A percentile compares a stretch with the other conserved stretches of the same genome.
phyloP scores from a whole-genome alignment of 2,329 filamentous ascomycete genomes.

The Phyllosticta ampelicida region DNA sequence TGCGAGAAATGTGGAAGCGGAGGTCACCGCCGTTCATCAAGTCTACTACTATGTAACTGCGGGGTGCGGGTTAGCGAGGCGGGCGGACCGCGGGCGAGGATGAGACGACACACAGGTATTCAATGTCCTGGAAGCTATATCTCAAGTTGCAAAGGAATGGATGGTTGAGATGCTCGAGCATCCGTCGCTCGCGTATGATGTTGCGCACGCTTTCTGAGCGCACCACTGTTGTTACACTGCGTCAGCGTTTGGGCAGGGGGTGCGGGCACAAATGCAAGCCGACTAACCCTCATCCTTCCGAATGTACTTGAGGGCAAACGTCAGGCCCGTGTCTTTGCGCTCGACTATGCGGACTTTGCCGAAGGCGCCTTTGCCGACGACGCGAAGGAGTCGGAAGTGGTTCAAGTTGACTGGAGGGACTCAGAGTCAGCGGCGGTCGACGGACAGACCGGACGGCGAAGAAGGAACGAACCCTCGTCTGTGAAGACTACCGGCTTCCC shows the following conservation, averaged over 20 bases:
- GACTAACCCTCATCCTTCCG: slow-evolving; percentile 88
- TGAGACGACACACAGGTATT: slow-evolving; percentile 68
- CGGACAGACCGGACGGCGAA: not conserved
- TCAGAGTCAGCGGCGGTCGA: slow-evolving; percentile 12
- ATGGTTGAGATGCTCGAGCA: slow-evolving; percentile 97
- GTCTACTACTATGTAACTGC: slow-evolving; percentile 83
- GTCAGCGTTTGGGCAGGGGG: slow-evolving; percentile 15
- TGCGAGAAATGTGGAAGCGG: slow-evolving; percentile 93
- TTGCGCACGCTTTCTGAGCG: slow-evolving; percentile 96
- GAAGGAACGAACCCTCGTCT: slow-evolving; percentile 65
- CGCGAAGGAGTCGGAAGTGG: slow-evolving; percentile 87
- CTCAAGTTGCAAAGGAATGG: slow-evolving; percentile 97
- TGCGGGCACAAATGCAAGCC: slow-evolving; percentile 11
- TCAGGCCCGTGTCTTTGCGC: slow-evolving; percentile 85
- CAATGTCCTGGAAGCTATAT: slow-evolving; percentile 98
- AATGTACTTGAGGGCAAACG: slow-evolving; percentile 96
- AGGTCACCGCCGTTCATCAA: slow-evolving; percentile 96
- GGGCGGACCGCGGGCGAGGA: not conserved
- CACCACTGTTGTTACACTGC: slow-evolving; percentile 54
- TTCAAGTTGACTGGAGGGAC: slow-evolving; percentile 72
- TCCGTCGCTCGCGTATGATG: slow-evolving; percentile 91
- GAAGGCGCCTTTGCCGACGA: slow-evolving; percentile 95
- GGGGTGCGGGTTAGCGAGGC: not conserved
- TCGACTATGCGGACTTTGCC: slow-evolving; percentile 98
- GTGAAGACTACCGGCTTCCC: slow-evolving; percentile 87